A percentile compares a stretch with the other conserved stretches of the same genome.
Evolutionary conservation across 75 land plant species (phyloP).

Genomic region (Azolla pinnata): DNA sequence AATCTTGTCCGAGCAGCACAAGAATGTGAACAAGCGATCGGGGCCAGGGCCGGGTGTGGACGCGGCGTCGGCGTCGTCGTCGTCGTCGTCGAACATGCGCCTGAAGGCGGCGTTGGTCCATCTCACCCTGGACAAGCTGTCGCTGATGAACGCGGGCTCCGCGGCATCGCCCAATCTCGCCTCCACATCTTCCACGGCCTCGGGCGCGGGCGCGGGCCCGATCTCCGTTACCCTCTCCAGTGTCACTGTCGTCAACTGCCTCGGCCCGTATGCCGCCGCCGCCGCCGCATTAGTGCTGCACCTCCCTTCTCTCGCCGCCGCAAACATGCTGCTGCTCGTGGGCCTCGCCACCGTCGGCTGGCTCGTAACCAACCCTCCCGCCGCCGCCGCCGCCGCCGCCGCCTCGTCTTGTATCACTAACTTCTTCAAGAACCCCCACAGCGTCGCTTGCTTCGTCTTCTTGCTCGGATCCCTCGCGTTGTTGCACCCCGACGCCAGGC

Average conservation of each 20-base stretch:
- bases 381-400: background rate
- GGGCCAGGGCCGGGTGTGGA: background rate
- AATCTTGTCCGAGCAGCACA: constrained; percentile 5
- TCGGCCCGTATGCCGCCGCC: background rate
- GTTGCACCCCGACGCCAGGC: no score
- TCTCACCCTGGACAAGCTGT: background rate
- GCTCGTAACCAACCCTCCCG: background rate
- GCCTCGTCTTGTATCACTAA: background rate
- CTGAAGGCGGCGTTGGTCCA: background rate
- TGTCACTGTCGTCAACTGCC: background rate
- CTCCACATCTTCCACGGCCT: background rate
- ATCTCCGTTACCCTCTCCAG: background rate
- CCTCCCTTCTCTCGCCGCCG: background rate
- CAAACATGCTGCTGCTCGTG: background rate
- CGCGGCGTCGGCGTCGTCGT: background rate
- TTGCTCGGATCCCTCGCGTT: no score
- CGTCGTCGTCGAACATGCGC: background rate
- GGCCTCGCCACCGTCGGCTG: background rate
- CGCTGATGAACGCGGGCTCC: constrained; percentile 1
- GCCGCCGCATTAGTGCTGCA: background rate
- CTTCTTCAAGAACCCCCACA: constrained; percentile 6
- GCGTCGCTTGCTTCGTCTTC: background rate
- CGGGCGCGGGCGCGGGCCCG: background rate
- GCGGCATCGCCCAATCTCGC: background rate
- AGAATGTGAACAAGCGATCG: background rate